A percentile compares a stretch with the other conserved stretches of the same genome.
Conservation (phyloP, 371 early-diverging fungal genomes). For the Coemansia sp. region DNA sequence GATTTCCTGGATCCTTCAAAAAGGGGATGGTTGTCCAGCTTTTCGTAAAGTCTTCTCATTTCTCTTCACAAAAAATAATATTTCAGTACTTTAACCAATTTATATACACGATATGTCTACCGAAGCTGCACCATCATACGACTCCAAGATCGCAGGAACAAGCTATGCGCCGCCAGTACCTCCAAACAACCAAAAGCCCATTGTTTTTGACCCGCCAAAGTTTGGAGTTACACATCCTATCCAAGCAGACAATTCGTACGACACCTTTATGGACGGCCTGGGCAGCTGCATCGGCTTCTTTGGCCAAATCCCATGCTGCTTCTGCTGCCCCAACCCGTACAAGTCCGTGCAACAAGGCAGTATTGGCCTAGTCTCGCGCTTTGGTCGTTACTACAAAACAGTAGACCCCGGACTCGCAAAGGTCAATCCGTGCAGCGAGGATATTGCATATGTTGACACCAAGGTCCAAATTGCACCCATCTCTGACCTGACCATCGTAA, state of each 20-base stretch:
- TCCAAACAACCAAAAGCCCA: background rate
- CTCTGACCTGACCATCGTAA: slow-evolving; percentile 77
- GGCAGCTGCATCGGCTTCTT: slow-evolving; percentile 54
- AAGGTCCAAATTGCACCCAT: slow-evolving; percentile 76
- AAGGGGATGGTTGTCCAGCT: too few relatives aligned
- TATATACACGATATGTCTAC: background rate
- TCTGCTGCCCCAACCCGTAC: slow-evolving; percentile 78
- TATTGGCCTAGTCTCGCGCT: slow-evolving; percentile 75
- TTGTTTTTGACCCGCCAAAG: slow-evolving; percentile 13
- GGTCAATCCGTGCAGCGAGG: slow-evolving; percentile 77
- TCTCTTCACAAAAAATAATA: background rate
- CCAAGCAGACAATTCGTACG: slow-evolving; percentile 42
- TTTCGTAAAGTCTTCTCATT: background rate
- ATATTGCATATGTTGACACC: slow-evolving; percentile 64
- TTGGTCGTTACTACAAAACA: slow-evolving; percentile 83
- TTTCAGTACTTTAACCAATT: too few relatives aligned
- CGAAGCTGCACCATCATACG: background rate
- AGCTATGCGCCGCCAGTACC: background rate
- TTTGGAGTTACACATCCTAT: slow-evolving; percentile 41
- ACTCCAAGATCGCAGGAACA: background rate
- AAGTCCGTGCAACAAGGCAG: slow-evolving; percentile 60
- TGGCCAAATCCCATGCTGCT: slow-evolving; percentile 61
- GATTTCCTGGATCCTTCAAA: too few relatives aligned
- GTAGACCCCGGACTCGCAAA: slow-evolving; percentile 84
- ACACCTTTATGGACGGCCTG: slow-evolving; percentile 45